A percentile compares a stretch with the other conserved stretches of the same genome.
phyloP scores from a whole-genome alignment of 768 basidiomycete genomes.

The Sarcomyxa edulis region DNA sequence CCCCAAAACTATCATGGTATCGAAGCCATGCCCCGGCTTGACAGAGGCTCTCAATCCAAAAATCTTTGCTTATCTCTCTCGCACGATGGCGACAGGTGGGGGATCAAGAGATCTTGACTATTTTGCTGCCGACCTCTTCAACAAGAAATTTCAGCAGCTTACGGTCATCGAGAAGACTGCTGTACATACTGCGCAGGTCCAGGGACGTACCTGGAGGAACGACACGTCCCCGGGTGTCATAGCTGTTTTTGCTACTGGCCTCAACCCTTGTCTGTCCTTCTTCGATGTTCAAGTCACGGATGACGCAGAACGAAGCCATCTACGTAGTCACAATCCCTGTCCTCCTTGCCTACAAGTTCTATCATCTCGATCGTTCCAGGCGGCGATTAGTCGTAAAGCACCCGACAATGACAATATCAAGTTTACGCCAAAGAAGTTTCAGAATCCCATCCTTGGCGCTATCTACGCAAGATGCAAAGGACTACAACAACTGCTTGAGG shows the following conservation, averaged over 20 bases:
- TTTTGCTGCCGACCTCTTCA: conserved; percentile 11
- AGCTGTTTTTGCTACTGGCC: conserved; percentile 15
- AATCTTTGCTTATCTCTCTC: conserved; percentile 9
- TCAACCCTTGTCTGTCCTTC: not conserved
- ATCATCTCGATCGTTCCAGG: conserved; percentile 8
- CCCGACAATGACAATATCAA: conserved; percentile 11
- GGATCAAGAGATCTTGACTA: conserved; percentile 8
- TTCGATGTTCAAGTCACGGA: not conserved
- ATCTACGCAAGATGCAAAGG: conserved; percentile 12
- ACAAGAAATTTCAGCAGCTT: conserved; percentile 3
- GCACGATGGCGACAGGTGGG: conserved; percentile 11
- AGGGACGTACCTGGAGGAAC: conserved; percentile 20
- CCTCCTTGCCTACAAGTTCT: conserved; percentile 8
- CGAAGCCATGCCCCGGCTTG: conserved; percentile 12
- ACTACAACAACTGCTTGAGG: conserved; percentile 10
- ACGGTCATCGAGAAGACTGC: conserved; percentile 2
- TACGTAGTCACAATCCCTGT: conserved; percentile 11
- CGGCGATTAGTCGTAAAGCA: not conserved
- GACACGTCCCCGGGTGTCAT: conserved; percentile 11
- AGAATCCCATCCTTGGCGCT: conserved; percentile 5
- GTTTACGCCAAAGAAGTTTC: conserved; percentile 10
- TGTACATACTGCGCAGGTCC: conserved; percentile 10
- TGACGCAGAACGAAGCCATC: too few relatives aligned
- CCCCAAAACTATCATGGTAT: not conserved
- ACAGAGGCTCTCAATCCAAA: conserved; percentile 2